Percentiles rank a stretch among this genome's conserved stretches.
These are phyloP conservation scores for Infundibulicybe gibba DNA, from an alignment of 768 basidiomycete genomes.

Conservation along the genomic window DNA sequence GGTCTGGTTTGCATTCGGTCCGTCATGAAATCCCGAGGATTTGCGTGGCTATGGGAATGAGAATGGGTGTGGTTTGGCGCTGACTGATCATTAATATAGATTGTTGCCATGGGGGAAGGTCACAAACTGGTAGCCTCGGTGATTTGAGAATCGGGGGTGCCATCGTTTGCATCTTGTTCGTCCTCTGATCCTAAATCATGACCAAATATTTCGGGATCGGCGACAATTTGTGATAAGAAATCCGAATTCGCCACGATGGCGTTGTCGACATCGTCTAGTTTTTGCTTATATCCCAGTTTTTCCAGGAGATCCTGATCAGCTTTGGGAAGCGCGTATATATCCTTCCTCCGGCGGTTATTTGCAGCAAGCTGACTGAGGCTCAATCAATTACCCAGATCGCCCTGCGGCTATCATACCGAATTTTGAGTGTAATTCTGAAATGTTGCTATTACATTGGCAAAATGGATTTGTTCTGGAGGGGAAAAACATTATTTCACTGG, in stretches of 20 bases:
- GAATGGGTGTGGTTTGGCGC: constrained; percentile 16
- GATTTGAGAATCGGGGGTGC: constrained; percentile 4
- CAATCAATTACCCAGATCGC: constrained; percentile 6
- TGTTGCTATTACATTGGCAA: constrained; percentile 69
- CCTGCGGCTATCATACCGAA: constrained; percentile 43
- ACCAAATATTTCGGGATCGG: constrained; percentile 80
- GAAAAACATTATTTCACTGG: background rate
- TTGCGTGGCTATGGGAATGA: constrained; percentile 24
- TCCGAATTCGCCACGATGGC: constrained; percentile 79
- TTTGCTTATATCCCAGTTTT: constrained; percentile 69
- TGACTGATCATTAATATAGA: background rate
- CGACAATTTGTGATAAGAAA: constrained; percentile 72
- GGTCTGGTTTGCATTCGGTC: constrained; percentile 13
- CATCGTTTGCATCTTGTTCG: constrained; percentile 13
- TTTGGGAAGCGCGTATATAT: constrained; percentile 65
- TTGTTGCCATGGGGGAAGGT: background rate
- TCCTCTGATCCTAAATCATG: constrained; percentile 36
- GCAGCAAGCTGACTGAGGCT: constrained; percentile 35
- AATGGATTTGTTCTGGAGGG: constrained; percentile 62
- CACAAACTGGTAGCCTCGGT: background rate
- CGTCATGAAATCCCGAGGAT: constrained; percentile 27
- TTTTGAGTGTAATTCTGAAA: constrained; percentile 76
- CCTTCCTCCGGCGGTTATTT: constrained; percentile 68
- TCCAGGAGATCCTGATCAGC: constrained; percentile 70
- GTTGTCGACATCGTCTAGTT: constrained; percentile 75